Evolutionary conservation across 768 basidiomycete species (phyloP), one percentile per base, ranked within the genome.

Genomic region (Lactarius hatsudake): DNA sequence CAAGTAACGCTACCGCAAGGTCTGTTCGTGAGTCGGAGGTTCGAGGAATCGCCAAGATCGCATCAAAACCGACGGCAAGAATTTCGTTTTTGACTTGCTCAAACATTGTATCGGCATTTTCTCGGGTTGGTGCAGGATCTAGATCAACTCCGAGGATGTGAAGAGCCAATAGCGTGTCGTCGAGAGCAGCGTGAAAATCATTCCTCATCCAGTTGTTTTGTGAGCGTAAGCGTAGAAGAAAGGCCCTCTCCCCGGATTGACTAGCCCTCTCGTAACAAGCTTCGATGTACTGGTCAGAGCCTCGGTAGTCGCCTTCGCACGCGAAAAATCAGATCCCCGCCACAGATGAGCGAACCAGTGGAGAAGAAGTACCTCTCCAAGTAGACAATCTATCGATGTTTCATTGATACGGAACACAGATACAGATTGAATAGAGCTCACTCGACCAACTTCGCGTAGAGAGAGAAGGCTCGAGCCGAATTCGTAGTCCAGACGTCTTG

Each of bases 71-170:
- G 30, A 88, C 82, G 0, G 86, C 85, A 56, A 90, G 75, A 55
- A 91, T 88, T 72, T 88, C 86, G 68, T 87, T 86, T 73, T 87
- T 88, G 63, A 90, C 85, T 71, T 84, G 80, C 64, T 89, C 86
- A 71, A 90, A 90, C 81, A 87, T 83, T n/a, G 74, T 67, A 72
- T 88, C 85, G 15, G 84, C 86, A 66, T 87, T 84, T 59, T 80
- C 77, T 32, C 80, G 75, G 2, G 82, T 82, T 1, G 87, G 87
- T 0, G 81, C 72, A 0, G 83, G 72, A 69, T 85, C 82, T 43
- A 90, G 75, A 32, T 87, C 86, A 9, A 90, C 81, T 1, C 87
- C 88, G 20, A 91, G 79, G 1, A 84, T 75, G 69, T 82, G 83
- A 36, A 91, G 78, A 15, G 88, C 89, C 17, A 77, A 71, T 18